phyloP scores from a whole-genome alignment of 805 yeast species.

The Wickerhamiella sorbophila region DNA sequence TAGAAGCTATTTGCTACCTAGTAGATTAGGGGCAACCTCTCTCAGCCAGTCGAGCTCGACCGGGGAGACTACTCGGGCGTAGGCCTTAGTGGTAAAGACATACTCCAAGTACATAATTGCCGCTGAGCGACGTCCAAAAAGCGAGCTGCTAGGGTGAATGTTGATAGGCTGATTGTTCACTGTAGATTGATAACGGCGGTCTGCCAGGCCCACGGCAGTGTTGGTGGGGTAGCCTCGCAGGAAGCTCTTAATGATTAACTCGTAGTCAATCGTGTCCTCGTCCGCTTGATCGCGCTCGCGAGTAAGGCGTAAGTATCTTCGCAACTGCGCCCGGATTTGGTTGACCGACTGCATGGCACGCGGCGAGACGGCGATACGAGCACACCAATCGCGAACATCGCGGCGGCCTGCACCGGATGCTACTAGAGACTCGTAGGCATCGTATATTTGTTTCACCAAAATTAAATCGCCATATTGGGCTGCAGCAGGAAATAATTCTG shows the following conservation, averaged over 20 bases:
- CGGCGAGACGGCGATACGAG: constrained; percentile 55
- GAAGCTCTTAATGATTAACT: constrained; percentile 59
- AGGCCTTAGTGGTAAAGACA: constrained; percentile 84
- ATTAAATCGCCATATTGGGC: constrained; percentile 65
- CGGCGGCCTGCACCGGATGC: constrained; percentile 15
- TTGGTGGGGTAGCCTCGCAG: constrained; percentile 72
- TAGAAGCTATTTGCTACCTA: background rate
- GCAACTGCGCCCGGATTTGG: constrained; percentile 61
- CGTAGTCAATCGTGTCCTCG: constrained; percentile 34
- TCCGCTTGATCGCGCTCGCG: constrained; percentile 23
- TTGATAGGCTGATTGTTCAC: constrained; percentile 65
- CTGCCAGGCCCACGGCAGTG: constrained; percentile 91
- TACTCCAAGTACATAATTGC: constrained; percentile 91
- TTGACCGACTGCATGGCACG: constrained; percentile 69
- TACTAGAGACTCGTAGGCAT: constrained; percentile 35
- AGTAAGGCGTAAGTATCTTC: constrained; percentile 42
- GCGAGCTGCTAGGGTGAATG: constrained; percentile 78
- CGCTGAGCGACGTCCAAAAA: constrained; percentile 70
- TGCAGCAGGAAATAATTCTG: constrained; percentile 59
- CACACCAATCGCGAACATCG: constrained; percentile 77
- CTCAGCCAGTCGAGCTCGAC: constrained; percentile 66
- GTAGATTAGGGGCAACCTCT: constrained; percentile 10
- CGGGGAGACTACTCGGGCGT: constrained; percentile 77
- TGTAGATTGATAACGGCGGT: constrained; percentile 78
- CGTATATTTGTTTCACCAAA: constrained; percentile 64